These are phyloP conservation scores for Xylariales sp. DNA, from an alignment of 2,329 filamentous ascomycete genomes.

Conservation along the genomic window DNA sequence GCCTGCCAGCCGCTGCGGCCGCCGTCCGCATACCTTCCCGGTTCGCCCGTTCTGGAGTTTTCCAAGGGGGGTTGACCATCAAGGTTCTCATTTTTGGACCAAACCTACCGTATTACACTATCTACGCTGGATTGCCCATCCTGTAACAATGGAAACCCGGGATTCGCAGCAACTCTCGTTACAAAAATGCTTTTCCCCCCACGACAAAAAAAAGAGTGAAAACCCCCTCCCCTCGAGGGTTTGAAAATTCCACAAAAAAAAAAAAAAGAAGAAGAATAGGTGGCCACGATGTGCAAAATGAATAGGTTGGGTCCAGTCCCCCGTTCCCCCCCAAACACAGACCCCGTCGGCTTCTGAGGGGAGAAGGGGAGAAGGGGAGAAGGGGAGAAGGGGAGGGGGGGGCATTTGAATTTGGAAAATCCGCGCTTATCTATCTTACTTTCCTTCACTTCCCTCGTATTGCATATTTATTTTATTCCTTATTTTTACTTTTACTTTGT, in stretches of 20 bases:
- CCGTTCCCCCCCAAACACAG: no score
- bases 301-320: neutral
- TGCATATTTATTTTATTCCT: no score
- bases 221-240: neutral
- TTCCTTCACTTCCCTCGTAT: neutral
- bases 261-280: neutral
- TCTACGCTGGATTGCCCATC: neutral
- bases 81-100: neutral
- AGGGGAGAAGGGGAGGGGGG: neutral
- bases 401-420: slow-evolving; percentile 12
- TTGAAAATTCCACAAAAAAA: neutral
- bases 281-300: slow-evolving; percentile 4
- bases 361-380: no score
- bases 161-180: slow-evolving; percentile 1
- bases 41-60: neutral
- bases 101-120: no score
- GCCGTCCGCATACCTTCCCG: no score
- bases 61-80: neutral
- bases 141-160: no score
- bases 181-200: slow-evolving; percentile 8
- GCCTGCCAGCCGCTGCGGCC: no score
- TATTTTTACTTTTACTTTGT: neutral
- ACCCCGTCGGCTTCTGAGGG: neutral
- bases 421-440: slow-evolving; percentile 15
- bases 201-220: neutral